phyloP scores from a whole-genome alignment of 345 rosid species.

The Kernera saxatilis region DNA sequence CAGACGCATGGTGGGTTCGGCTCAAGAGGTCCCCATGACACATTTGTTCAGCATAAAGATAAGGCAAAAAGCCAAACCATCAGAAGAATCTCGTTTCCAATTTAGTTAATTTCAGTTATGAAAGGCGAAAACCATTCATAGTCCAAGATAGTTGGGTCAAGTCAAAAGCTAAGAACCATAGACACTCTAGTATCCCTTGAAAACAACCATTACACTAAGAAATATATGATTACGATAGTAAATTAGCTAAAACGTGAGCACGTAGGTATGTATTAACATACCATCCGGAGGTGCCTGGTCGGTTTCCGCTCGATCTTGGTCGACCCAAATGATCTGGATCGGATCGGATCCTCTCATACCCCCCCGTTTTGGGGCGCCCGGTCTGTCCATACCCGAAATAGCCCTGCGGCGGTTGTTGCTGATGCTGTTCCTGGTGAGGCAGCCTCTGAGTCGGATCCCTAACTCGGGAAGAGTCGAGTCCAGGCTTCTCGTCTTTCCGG shows the following conservation, averaged over 20 bases:
- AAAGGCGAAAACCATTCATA: neutral
- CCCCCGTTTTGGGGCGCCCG: constrained; percentile 71
- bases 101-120: neutral
- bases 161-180: no score
- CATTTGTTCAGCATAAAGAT: neutral
- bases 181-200: no score
- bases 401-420: constrained; percentile 30
- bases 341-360: constrained; percentile 45
- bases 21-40: neutral
- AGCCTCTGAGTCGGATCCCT: neutral
- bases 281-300: constrained; percentile 70
- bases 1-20: neutral
- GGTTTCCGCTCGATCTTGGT: constrained; percentile 57
- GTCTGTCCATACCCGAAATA: constrained; percentile 43
- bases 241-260: neutral
- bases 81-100: neutral
- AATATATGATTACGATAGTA: no score
- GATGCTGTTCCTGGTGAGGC: constrained; percentile 9
- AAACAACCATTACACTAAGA: no score
- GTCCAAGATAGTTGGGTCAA: no score
- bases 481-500: constrained; percentile 57
- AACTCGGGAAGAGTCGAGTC: constrained; percentile 6
- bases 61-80: neutral
- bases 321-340: constrained; percentile 42
- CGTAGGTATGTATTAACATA: no score